Evolutionary conservation across 176 grass and related monocot species (phyloP), one percentile per base, ranked within the genome.

Genomic region (Oryza brachyantha): DNA sequence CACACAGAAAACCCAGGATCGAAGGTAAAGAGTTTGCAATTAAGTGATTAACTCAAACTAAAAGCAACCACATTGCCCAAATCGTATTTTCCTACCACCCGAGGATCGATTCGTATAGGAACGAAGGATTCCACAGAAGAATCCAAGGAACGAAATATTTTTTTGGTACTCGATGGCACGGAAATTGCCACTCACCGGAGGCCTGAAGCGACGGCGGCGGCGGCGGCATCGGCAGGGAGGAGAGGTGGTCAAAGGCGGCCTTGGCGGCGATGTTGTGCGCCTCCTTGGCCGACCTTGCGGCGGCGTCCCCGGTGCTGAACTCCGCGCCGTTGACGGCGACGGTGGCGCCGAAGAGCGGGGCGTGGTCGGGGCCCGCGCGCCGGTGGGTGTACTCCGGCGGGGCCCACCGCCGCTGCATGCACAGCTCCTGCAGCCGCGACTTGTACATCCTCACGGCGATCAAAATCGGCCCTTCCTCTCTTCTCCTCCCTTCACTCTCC

Each of bases 231-330:
- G 73, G 50, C 41, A 79, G n/a, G 68, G 68, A 57, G 34, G 68
- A 73, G 65, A 97, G 84, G 17, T 58, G 42, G 38, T 94, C 68
- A 57, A 88, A 84, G 25, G 94, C 94, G 35, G 66, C 86, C 62
- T 63, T 83, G 43, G 94, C 94, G 26, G 87, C 94, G 62, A 88
- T 82, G 68, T 92, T 88, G 12, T 79, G 64, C 10, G 94, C 94
- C 79, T 94, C 87, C 79, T 94, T 94, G 60, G 63, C 52, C 31
- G 91, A 83, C 22, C 59, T 29, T 22, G 74, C 81, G 41, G 68
- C 58, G n/a, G 41, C 80, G 0, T 87, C 91, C 1, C 77, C 77
- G 65, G 91, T 86, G 61, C 75, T 50, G 79, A 90, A 97, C 42
- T 32, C 76, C n/a, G 32, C 69, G 43, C 85, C 94, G 29, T 90